These are phyloP conservation scores for Breviolum minutum DNA, from an alignment of 73 alveolate species.

Conservation along the genomic window DNA sequence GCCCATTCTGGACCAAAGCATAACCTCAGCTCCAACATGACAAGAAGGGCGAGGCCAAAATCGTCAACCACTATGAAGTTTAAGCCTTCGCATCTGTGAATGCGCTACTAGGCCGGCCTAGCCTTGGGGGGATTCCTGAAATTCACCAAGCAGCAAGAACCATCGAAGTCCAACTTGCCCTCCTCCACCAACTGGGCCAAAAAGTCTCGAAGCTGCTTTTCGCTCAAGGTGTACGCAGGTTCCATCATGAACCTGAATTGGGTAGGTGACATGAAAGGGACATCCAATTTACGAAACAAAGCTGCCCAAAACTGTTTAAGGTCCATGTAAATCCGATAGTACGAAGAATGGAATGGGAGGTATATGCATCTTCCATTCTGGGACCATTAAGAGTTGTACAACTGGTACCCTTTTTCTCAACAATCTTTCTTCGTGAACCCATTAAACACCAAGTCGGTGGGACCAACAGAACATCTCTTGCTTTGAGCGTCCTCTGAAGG, in stretches of 20 bases:
- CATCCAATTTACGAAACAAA: too few relatives aligned
- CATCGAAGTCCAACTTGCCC: conserved; percentile 86
- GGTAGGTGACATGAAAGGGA: background rate
- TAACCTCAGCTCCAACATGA: background rate
- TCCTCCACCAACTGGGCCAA: conserved; percentile 77
- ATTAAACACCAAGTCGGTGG: too few relatives aligned
- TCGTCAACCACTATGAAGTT: background rate
- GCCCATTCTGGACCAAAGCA: conserved; percentile 10
- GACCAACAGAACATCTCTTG: background rate
- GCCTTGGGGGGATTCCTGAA: background rate
- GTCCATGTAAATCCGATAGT: background rate
- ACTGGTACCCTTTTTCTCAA: too few relatives aligned
- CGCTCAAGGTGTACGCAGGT: conserved; percentile 90
- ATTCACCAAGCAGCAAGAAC: conserved; percentile 26
- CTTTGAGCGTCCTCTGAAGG: conserved; percentile 44
- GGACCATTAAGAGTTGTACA: too few relatives aligned
- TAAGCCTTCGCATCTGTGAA: background rate
- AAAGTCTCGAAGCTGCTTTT: conserved; percentile 68
- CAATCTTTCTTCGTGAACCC: too few relatives aligned
- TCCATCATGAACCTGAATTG: conserved; percentile 71
- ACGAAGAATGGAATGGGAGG: background rate
- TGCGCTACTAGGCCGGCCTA: too few relatives aligned
- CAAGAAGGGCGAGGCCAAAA: too few relatives aligned
- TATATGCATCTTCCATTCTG: background rate
- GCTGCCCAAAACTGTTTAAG: too few relatives aligned